Evolutionary conservation across 306 rosid genomes (phyloP), one percentile per base, ranked within the genome.

Genomic region (Prunus campanulata): DNA sequence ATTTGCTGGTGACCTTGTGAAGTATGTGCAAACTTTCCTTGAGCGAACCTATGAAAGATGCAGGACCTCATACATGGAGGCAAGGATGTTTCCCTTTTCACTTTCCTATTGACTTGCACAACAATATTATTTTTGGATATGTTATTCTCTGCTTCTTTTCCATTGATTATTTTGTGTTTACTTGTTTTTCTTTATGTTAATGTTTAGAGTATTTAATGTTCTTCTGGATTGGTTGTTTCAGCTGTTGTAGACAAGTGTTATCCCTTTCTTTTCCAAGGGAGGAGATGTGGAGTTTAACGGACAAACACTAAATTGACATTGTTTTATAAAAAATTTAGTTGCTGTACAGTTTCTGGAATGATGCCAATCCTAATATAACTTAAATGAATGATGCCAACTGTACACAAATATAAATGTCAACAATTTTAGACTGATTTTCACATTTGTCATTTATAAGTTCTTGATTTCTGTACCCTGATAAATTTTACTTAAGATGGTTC

Each of bases 11-110:
- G 99, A 96, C 74, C 91, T 96, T 78, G 99, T 91, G 78, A 91
- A 93, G 84, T 96, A 92, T 85, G 99, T 91, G 82, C 97, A 92
- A 89, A 92, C 99, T 51, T 92, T 96, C 82, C 82, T 96, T 64
- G 99, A 96, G 88, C 86, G 99, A 74, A 87, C 99, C 63, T 92
- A 88, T 82, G 99, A 96, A 89, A 87, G 99, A 90, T 96, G 99
- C 63, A 88, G 99, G 70, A 89, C 98, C 66, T 88, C 97, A 68
- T 96, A 96, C 86, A 96, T 89, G 98, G 99, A 96, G 99, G 99
- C 85, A 88, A 56, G 82, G 11, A 74, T 60, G 51, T 24, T 66
- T 75, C 66, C 60, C 62, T 68, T 56, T 78, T 29, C 51, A 61
- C 72, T 65, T 55, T 72, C 72, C 27, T 20, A 8, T 71, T 54